A percentile compares a stretch with the other conserved stretches of the same genome.
phyloP scores from a whole-genome alignment of 441 rosid species.

The Monsonia emarginata region DNA sequence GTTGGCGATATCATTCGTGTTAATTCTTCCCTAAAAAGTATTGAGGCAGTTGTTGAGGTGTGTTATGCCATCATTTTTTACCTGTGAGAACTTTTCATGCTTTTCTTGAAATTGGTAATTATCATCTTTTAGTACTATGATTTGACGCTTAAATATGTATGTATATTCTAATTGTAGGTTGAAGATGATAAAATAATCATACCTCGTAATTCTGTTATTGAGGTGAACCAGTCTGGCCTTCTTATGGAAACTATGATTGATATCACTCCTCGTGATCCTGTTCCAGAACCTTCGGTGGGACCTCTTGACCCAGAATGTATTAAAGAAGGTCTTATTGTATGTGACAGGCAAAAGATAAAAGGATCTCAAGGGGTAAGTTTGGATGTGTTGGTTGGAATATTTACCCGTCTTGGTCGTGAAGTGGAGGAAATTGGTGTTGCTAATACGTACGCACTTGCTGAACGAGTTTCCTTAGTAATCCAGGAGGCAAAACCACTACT shows the following conservation, averaged over 20 bases:
- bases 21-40: conserved; percentile 72
- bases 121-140: conserved; percentile 6
- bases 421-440: conserved; percentile 71
- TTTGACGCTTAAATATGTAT: neutral
- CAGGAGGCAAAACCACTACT: conserved; percentile 86
- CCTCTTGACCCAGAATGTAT: conserved; percentile 65
- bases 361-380: conserved; percentile 85
- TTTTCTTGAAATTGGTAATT: neutral
- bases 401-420: conserved; percentile 79
- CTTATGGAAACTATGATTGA: conserved; percentile 90
- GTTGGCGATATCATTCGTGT: conserved; percentile 83
- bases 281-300: conserved; percentile 70
- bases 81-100: neutral
- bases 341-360: conserved; percentile 75
- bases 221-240: conserved; percentile 96
- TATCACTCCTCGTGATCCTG: conserved; percentile 73
- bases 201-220: conserved; percentile 70
- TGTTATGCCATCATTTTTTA: conserved; percentile 1
- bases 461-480: conserved; percentile 67
- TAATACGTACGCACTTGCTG: conserved; percentile 53
- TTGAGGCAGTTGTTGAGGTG: conserved; percentile 90
- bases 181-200: conserved; percentile 88
- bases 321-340: conserved; percentile 74
- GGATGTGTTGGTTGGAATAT: conserved; percentile 80
- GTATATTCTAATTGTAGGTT: conserved; percentile 34